Evolutionary conservation across 768 basidiomycete species (phyloP), one percentile per base, ranked within the genome.

Genomic region (Lepiota subincarnata): DNA sequence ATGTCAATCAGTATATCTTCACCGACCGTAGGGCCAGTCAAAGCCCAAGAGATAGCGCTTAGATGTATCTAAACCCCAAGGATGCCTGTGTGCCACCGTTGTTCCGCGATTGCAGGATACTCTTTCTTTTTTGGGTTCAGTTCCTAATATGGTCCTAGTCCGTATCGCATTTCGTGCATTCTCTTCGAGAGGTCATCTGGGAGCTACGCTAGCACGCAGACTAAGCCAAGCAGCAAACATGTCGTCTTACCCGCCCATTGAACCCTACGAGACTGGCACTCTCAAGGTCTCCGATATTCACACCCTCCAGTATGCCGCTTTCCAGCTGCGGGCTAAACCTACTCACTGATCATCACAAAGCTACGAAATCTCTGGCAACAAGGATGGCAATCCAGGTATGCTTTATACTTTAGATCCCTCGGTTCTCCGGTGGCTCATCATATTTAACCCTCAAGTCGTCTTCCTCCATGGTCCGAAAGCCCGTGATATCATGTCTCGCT

Each of bases 281-380:
- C 76, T 93, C 47, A 83, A 87, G 60, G 87, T 92, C 1, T 85
- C 82, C 18, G 81, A 84, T 53, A 70, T 87, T 16, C 91, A 93
- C 66, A 81, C 79, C 6, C 79, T 93, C 56, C 83, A 93, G 89
- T 91, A 49, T 58, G 68, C 20, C 26, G 4, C 37, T 2, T n/a
- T 41, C 12, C 48, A 50, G 11, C 12, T 24, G 13, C 20, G 58
- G 51, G 11, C 38, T 24, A 36, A 12, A 7, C 16, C 41, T 37
- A 44, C 34, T 44, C 20, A 47, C 47, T 58, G 28, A 62, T 28
- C 12, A 36, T 26, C 22, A 19, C 48, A n/a, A 46, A 93, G 92
- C 71, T 93, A 89, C 62, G 90, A 92, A 68, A 61, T 92, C 47
- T 82, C 82, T 59, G 92, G 92, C 37, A 92, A 88, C 62, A 81